These are phyloP conservation scores for Moringa oleifera DNA, from an alignment of 345 rosid species.

Conservation along the genomic window DNA sequence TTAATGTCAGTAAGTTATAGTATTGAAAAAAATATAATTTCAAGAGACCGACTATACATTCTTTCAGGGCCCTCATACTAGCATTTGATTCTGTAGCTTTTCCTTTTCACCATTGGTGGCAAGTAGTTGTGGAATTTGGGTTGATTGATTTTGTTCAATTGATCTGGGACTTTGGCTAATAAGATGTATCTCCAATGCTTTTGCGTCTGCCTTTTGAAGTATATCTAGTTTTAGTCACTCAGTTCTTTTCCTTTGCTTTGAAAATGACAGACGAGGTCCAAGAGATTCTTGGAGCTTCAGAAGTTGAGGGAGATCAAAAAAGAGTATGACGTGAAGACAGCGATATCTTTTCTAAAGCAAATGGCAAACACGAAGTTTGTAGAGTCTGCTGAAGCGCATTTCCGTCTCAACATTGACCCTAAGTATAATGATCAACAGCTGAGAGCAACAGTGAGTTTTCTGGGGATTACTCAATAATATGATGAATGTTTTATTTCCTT, in stretches of 20 bases:
- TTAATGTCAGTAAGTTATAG: too few relatives aligned
- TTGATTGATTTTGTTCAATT: neutral
- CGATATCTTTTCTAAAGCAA: constrained; percentile 75
- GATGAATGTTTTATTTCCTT: neutral
- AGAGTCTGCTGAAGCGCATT: constrained; percentile 92
- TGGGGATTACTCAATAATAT: neutral
- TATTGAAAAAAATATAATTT: too few relatives aligned
- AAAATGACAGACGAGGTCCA: constrained; percentile 78
- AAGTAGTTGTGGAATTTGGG: neutral
- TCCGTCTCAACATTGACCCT: constrained; percentile 93
- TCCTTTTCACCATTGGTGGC: too few relatives aligned
- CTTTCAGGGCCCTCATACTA: too few relatives aligned
- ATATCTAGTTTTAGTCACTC: constrained; percentile 12
- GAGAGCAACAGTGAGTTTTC: constrained; percentile 75
- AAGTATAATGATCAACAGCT: constrained; percentile 97
- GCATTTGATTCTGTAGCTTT: too few relatives aligned
- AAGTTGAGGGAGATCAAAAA: constrained; percentile 78
- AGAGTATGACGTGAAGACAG: constrained; percentile 70
- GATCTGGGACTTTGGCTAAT: neutral
- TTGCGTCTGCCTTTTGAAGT: neutral
- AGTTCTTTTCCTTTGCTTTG: constrained; percentile 14
- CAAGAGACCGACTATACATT: too few relatives aligned
- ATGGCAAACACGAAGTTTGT: constrained; percentile 67
- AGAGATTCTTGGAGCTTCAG: constrained; percentile 98
- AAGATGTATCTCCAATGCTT: neutral